These are phyloP conservation scores for Fermentozyma sake DNA, from an alignment of 1,139 yeast genomes.

Conservation along the genomic window DNA sequence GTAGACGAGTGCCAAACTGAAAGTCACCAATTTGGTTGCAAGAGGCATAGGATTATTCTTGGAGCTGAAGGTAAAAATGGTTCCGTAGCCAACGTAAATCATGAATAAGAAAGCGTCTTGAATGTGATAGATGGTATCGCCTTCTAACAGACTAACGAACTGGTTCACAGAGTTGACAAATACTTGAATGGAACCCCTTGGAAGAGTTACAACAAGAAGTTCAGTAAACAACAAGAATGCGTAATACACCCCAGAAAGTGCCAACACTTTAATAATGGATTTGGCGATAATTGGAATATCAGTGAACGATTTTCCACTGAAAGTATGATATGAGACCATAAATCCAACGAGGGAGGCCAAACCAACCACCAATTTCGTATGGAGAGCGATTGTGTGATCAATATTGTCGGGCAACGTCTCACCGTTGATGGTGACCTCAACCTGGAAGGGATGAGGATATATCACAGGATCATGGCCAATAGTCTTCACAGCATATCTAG, in stretches of 20 bases:
- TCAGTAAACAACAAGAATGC: not conserved
- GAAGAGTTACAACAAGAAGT: not conserved
- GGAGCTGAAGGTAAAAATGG: conserved; percentile 4
- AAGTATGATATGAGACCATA: conserved; percentile 2
- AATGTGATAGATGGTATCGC: conserved; percentile 2
- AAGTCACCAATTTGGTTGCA: not conserved
- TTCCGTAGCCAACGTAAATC: conserved; percentile 7
- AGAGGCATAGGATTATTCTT: not conserved
- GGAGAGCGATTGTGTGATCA: conserved; percentile 4
- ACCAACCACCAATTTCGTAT: conserved; percentile 4
- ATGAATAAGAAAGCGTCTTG: conserved; percentile 3
- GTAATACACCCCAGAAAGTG: not conserved
- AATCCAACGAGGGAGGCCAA: conserved; percentile 4
- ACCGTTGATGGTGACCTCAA: conserved; percentile 3
- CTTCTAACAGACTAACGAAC: conserved; percentile 2
- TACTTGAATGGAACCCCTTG: not conserved
- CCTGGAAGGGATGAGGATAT: conserved; percentile 5
- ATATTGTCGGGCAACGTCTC: conserved; percentile 7
- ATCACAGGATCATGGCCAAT: conserved; percentile 1
- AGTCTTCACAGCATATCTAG: conserved; percentile 6
- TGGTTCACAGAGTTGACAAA: not conserved
- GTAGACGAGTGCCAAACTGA: not conserved
- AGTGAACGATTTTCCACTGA: not conserved
- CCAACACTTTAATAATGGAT: not conserved
- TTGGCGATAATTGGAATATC: not conserved